Percentiles rank a stretch among this genome's conserved stretches.
Evolutionary conservation across 306 rosid genomes (phyloP).

Genomic region (Trichosanthes cucumerina): DNA sequence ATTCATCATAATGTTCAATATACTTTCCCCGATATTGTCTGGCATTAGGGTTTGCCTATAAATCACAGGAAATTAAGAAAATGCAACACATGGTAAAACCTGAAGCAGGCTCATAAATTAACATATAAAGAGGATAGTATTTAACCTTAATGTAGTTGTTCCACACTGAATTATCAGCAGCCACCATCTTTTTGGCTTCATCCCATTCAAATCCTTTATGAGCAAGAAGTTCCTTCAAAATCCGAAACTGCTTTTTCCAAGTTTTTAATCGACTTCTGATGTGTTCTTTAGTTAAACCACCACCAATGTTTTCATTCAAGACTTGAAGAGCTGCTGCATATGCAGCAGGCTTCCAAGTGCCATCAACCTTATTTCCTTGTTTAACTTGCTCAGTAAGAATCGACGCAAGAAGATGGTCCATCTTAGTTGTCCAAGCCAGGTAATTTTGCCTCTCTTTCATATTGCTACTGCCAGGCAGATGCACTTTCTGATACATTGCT

Average conservation of each 20-base stretch:
- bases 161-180: conserved; percentile 43
- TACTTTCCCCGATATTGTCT: conserved; percentile 28
- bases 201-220: conserved; percentile 45
- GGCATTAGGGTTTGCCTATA: conserved; percentile 44
- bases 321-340: conserved; percentile 33
- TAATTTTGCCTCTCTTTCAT: conserved; percentile 33
- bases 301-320: conserved; percentile 30
- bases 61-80: conserved; percentile 16
- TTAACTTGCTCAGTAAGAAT: conserved; percentile 40
- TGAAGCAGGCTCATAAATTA: conserved; percentile 3
- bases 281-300: conserved; percentile 34
- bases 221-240: conserved; percentile 44
- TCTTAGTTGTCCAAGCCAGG: conserved; percentile 40
- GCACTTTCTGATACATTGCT: conserved; percentile 20
- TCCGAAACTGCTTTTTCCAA: conserved; percentile 48
- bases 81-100: neutral
- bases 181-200: conserved; percentile 36
- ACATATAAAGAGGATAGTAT: conserved; percentile 6
- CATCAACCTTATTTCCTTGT: conserved; percentile 39
- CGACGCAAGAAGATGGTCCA: conserved; percentile 39
- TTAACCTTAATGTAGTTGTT: conserved; percentile 42
- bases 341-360: conserved; percentile 40
- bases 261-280: conserved; percentile 44
- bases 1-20: conserved; percentile 34
- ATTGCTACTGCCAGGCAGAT: conserved; percentile 31